These are phyloP conservation scores for Aureobasidium sp. DNA, from an alignment of 2,329 filamentous ascomycete species.

Conservation along the genomic window DNA sequence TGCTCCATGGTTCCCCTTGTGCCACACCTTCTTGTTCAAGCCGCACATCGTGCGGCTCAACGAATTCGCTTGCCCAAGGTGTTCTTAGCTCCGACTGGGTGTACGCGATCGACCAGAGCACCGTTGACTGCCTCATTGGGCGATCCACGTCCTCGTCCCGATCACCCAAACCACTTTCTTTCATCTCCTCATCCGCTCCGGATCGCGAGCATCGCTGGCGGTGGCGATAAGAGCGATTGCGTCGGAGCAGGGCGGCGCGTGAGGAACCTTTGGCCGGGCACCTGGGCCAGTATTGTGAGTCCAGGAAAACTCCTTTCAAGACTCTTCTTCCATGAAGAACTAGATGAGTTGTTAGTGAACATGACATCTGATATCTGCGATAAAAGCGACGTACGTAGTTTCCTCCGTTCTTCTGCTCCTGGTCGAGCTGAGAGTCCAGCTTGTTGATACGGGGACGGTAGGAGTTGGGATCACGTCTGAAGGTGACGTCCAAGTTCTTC, in stretches of 20 bases:
- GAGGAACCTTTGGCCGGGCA: constrained; percentile 9
- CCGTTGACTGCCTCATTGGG: not conserved
- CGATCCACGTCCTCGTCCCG: constrained; percentile 45
- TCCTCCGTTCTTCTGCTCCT: constrained; percentile 88
- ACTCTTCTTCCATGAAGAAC: constrained; percentile 93
- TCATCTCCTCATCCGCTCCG: constrained; percentile 49
- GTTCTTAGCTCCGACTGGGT: not conserved
- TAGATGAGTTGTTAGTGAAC: constrained; percentile 28
- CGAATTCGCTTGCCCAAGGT: not conserved
- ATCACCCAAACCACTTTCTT: constrained; percentile 56
- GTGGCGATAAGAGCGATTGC: constrained; percentile 11
- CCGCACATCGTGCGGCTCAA: not conserved
- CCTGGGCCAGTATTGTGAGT: constrained; percentile 23
- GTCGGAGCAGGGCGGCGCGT: constrained; percentile 15
- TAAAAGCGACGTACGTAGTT: constrained; percentile 65
- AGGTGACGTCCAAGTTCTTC: constrained; percentile 94
- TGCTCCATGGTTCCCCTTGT: constrained; percentile 7
- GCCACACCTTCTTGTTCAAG: not conserved
- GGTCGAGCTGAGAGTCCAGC: constrained; percentile 86
- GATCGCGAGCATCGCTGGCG: constrained; percentile 23
- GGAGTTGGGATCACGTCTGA: constrained; percentile 94
- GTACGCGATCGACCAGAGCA: not conserved
- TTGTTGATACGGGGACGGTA: constrained; percentile 99
- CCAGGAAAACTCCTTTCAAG: constrained; percentile 56
- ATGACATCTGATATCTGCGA: not conserved